These are phyloP conservation scores for Zygoascus ofunaensis DNA, from an alignment of 805 yeast genomes.

Conservation along the genomic window DNA sequence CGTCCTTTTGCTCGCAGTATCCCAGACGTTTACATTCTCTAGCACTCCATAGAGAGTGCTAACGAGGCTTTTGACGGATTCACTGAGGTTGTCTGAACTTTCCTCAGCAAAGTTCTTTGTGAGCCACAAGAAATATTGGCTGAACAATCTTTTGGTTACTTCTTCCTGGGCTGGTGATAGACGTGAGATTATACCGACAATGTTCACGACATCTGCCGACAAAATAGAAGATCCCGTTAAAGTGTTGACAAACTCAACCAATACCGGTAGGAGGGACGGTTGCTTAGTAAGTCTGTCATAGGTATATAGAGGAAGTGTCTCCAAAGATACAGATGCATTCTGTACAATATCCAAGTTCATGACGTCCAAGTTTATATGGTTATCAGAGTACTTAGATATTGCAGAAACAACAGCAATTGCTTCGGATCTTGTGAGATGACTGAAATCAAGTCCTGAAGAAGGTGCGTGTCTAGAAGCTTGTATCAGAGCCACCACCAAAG, in stretches of 20 bases:
- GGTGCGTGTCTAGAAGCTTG: too few species aligned
- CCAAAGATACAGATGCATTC: not conserved
- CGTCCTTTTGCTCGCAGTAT: conserved; percentile 10
- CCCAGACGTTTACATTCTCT: conserved; percentile 14
- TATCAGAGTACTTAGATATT: conserved; percentile 1
- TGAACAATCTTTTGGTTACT: conserved; percentile 12
- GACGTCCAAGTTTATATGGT: not conserved
- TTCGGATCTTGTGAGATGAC: not conserved
- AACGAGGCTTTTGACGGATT: not conserved
- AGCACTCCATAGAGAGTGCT: not conserved
- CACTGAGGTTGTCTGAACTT: conserved; percentile 1
- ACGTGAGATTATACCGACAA: conserved; percentile 5
- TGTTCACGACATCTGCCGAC: conserved; percentile 6
- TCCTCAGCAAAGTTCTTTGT: conserved; percentile 17
- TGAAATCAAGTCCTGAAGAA: not conserved
- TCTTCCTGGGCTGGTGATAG: not conserved
- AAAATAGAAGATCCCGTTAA: conserved; percentile 7
- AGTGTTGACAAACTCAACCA: not conserved
- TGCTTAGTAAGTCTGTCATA: not conserved
- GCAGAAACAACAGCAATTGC: not conserved
- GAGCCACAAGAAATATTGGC: conserved; percentile 17
- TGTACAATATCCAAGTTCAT: not conserved
- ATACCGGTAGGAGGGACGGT: not conserved
- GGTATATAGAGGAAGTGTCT: conserved; percentile 1
- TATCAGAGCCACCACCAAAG: too few species aligned